Percentiles rank a stretch among this genome's conserved stretches.
These are phyloP conservation scores for Linnemannia elongata DNA, from an alignment of 192 early-diverging fungal genomes.

Conservation along the genomic window DNA sequence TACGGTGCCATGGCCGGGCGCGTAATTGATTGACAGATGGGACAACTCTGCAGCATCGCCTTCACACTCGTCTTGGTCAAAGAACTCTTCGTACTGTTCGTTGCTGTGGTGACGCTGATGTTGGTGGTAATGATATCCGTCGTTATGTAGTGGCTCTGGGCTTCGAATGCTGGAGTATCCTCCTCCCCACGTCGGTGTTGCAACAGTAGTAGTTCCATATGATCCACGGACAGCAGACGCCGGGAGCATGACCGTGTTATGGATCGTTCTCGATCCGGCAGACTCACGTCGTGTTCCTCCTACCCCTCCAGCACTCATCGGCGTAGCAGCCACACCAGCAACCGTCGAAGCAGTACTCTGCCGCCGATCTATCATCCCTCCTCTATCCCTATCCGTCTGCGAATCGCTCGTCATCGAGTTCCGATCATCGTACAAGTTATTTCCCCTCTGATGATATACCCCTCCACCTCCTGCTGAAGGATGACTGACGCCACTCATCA, in stretches of 20 bases:
- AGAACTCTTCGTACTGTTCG: not conserved
- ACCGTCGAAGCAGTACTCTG: slow-evolving; percentile 6
- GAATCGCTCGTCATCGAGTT: not conserved
- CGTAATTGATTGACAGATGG: not conserved
- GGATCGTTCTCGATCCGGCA: slow-evolving; percentile 8
- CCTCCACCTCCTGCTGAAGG: not conserved
- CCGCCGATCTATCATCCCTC: slow-evolving; percentile 4
- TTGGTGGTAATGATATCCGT: slow-evolving; percentile 4
- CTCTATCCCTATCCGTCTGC: not conserved
- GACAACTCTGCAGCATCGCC: not conserved
- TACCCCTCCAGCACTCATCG: not conserved
- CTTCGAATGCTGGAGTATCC: not conserved
- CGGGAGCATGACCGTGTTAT: slow-evolving; percentile 3
- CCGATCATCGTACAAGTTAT: not conserved
- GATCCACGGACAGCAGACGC: not conserved
- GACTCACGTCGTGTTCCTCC: slow-evolving; percentile 6
- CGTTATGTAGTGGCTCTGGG: not conserved
- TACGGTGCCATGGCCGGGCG: not conserved
- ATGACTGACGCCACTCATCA: not conserved
- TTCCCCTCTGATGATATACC: not conserved
- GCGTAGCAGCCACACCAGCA: not conserved
- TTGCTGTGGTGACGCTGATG: not conserved
- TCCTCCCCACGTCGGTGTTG: not conserved
- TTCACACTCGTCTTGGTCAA: not conserved
- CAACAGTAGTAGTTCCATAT: not conserved